A percentile compares a stretch with the other conserved stretches of the same genome.
Conservation (phyloP, 75 land plant species). For the Pinus albicaulis region DNA sequence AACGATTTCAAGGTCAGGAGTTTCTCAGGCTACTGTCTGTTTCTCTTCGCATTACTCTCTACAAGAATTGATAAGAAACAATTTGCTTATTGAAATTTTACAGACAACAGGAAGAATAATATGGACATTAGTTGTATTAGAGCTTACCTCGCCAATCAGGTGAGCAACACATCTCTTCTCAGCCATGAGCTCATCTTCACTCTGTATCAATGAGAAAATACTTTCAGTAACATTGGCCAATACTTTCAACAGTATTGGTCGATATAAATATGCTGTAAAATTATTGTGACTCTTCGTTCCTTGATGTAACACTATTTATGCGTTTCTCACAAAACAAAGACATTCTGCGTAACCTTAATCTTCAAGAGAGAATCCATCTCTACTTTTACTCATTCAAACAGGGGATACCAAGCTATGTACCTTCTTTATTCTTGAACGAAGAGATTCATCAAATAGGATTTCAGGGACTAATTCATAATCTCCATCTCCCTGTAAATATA, state of each 20-base stretch:
- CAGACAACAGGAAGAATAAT: neutral
- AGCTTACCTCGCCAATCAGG: conserved; percentile 73
- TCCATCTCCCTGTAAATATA: conserved; percentile 77
- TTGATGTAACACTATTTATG: neutral
- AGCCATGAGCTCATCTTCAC: conserved; percentile 84
- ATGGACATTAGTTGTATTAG: neutral
- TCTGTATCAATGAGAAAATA: conserved; percentile 32
- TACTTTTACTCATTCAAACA: neutral
- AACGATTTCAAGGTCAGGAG: neutral
- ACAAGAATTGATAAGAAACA: neutral
- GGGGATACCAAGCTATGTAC: conserved; percentile 20
- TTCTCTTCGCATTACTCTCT: neutral
- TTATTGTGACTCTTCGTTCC: neutral
- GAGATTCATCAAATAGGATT: conserved; percentile 66
- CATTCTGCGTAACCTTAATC: neutral
- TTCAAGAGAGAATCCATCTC: neutral
- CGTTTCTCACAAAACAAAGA: neutral
- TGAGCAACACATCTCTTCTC: conserved; percentile 94
- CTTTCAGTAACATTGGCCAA: neutral
- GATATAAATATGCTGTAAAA: neutral
- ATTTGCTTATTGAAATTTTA: neutral
- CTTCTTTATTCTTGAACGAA: conserved; percentile 79
- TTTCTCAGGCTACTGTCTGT: neutral
- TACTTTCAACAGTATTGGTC: neutral
- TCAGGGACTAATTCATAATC: conserved; percentile 86